Evolutionary conservation across 179 eudicot genomes (phyloP).

Genomic region (Spinacia oleracea): DNA sequence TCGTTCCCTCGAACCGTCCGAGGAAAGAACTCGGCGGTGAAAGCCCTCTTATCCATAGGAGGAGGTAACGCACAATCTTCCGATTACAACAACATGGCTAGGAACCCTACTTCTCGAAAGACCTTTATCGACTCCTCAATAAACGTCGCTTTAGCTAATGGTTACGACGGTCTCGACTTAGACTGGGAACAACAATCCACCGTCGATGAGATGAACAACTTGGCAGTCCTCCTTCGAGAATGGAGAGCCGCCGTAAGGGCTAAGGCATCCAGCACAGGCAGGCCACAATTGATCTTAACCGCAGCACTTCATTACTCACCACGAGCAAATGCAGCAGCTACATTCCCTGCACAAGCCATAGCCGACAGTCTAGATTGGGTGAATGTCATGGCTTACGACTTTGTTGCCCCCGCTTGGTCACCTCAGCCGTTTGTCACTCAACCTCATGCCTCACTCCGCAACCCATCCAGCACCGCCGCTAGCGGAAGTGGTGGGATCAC

Average conservation of each 20-base stretch:
- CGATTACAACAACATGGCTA: conserved; percentile 48
- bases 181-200: conserved; percentile 73
- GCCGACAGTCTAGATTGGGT: conserved; percentile 56
- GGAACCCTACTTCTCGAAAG: conserved; percentile 31
- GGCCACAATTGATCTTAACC: conserved; percentile 48
- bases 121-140: conserved; percentile 66
- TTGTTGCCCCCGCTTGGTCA: conserved; percentile 46
- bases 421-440: conserved; percentile 21
- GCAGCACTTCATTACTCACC: conserved; percentile 55
- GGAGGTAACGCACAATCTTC: conserved; percentile 28
- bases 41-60: conserved; percentile 56
- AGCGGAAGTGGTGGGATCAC: conserved; percentile 68
- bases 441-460: conserved; percentile 51
- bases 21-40: conserved; percentile 40
- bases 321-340: conserved; percentile 14
- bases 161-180: conserved; percentile 69
- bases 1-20: conserved; percentile 62
- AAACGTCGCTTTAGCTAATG: conserved; percentile 48
- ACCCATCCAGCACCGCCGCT: conserved; percentile 38
- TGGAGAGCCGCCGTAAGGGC: conserved; percentile 56
- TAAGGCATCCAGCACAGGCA: conserved; percentile 6
- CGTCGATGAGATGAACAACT: conserved; percentile 50
- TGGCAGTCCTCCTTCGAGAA: conserved; percentile 46
- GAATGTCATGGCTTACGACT: conserved; percentile 78
- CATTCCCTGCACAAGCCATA: conserved; percentile 48